Conservation (phyloP, 2,329 filamentous ascomycete genomes). For the Boeremia exigua region DNA sequence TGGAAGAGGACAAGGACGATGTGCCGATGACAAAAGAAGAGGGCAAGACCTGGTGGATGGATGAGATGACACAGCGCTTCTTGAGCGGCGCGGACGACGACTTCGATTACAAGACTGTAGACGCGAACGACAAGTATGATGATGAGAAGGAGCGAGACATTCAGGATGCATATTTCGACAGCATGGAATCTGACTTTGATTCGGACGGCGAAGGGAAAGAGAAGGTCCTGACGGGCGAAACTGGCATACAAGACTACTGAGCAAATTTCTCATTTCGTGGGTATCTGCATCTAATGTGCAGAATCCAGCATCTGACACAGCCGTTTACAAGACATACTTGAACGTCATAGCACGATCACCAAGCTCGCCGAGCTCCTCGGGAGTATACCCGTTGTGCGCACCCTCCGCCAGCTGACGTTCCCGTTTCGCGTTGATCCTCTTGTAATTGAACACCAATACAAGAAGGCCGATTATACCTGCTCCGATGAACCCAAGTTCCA, state of each 20-base stretch:
- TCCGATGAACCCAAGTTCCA: slow-evolving; percentile 59
- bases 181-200: slow-evolving; percentile 74
- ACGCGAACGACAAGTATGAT: slow-evolving; percentile 75
- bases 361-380: slow-evolving; percentile 62
- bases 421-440: slow-evolving; percentile 64
- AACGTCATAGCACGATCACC: slow-evolving; percentile 70
- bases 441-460: slow-evolving; percentile 59
- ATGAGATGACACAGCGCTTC: slow-evolving; percentile 76
- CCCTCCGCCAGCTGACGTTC: slow-evolving; percentile 45
- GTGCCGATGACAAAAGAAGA: slow-evolving; percentile 67
- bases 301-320: neutral
- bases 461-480: slow-evolving; percentile 55
- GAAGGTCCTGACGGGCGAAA: slow-evolving; percentile 52
- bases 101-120: slow-evolving; percentile 76
- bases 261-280: neutral
- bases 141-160: slow-evolving; percentile 67
- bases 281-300: neutral
- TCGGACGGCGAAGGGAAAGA: slow-evolving; percentile 52
- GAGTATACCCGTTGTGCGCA: slow-evolving; percentile 50
- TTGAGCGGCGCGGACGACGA: slow-evolving; percentile 76
- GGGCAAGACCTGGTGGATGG: slow-evolving; percentile 71
- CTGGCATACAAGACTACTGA: slow-evolving; percentile 57
- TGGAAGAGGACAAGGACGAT: slow-evolving; percentile 64
- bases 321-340: slow-evolving; percentile 61
- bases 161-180: slow-evolving; percentile 81